Evolutionary conservation across 192 early-diverging fungal species (phyloP).

Genomic region (Umbelopsis isabellina): DNA sequence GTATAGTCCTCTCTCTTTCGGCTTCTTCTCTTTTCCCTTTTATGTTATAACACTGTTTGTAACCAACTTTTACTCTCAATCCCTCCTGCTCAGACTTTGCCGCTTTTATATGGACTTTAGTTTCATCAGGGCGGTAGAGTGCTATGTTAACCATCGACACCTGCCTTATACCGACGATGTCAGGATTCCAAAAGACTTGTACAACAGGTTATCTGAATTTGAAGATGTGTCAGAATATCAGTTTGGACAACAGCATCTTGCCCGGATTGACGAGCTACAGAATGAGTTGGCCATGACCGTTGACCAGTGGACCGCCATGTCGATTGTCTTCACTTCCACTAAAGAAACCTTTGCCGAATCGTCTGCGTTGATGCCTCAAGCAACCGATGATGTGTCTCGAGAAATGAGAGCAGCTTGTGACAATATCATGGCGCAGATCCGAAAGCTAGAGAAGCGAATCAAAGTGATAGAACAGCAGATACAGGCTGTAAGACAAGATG

Average conservation of each 20-base stretch:
- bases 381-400: background rate
- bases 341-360: background rate
- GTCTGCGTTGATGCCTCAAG: background rate
- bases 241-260: background rate
- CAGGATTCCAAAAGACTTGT: background rate
- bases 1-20: no score
- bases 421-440: background rate
- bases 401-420: conserved; percentile 13
- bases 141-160: background rate
- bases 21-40: background rate
- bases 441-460: conserved; percentile 15
- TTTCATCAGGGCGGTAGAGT: conserved; percentile 1
- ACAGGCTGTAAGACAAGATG: background rate
- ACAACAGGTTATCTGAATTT: conserved; percentile 1
- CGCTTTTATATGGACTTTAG: conserved; percentile 10
- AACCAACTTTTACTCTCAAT: background rate
- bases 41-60: background rate
- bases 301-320: conserved; percentile 6
- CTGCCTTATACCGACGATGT: background rate
- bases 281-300: background rate
- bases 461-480: background rate
- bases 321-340: conserved; percentile 2
- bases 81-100: background rate
- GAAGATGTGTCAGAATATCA: background rate
- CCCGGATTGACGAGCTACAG: conserved; percentile 1